phyloP scores from a whole-genome alignment of 2,329 filamentous ascomycete genomes.

The Paecilomyces formosus region DNA sequence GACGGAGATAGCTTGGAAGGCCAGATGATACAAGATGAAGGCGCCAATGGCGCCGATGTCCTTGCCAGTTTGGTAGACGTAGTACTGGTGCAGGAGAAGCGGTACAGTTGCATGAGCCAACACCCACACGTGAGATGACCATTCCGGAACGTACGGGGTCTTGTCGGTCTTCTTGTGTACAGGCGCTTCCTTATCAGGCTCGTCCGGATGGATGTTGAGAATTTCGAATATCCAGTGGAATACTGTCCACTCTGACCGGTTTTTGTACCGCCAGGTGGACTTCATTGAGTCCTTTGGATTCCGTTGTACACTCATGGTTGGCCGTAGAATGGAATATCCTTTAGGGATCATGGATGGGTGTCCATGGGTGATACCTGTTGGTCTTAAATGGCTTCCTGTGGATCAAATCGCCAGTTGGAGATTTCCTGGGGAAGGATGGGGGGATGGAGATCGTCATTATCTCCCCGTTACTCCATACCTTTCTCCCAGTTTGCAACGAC shows the following conservation, averaged over 20 bases:
- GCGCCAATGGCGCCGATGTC: conserved; percentile 21
- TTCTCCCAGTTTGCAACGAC: too few species aligned
- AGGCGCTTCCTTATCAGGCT: conserved; percentile 25
- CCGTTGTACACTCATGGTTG: too few species aligned
- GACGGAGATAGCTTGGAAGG: conserved; percentile 36
- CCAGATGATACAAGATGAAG: conserved; percentile 30
- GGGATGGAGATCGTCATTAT: too few species aligned
- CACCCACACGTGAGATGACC: conserved; percentile 33
- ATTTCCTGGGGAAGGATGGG: too few species aligned
- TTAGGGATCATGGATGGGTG: too few species aligned
- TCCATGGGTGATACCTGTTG: too few species aligned
- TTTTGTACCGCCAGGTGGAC: conserved; percentile 29
- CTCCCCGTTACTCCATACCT: too few species aligned
- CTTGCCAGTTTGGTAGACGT: conserved; percentile 18
- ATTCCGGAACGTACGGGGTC: conserved; percentile 33
- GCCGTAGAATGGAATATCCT: too few species aligned
- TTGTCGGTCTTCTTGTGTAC: conserved; percentile 35
- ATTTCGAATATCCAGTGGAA: conserved; percentile 26
- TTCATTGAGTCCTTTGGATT: conserved; percentile 33
- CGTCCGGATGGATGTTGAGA: conserved; percentile 18
- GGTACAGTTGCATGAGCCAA: conserved; percentile 31
- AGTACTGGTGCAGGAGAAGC: conserved; percentile 31
- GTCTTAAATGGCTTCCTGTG: too few species aligned
- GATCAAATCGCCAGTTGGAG: too few species aligned
- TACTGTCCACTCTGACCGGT: conserved; percentile 21